These are phyloP conservation scores for Ascosphaera aggregata DNA, from an alignment of 2,329 filamentous ascomycete species.

Conservation along the genomic window DNA sequence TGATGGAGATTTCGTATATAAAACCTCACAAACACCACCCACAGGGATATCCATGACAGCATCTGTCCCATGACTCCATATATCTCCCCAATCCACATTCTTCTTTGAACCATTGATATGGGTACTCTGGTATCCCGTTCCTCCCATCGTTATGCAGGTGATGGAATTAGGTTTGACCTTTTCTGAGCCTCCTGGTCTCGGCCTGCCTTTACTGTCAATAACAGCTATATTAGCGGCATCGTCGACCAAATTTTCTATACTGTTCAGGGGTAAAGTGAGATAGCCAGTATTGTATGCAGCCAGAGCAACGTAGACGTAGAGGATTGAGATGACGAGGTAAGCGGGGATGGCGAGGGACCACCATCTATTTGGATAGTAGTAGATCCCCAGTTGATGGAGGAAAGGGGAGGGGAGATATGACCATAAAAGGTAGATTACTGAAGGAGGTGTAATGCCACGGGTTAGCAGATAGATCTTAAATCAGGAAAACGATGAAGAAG, in stretches of 20 bases:
- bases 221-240: conserved; percentile 69
- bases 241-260: conserved; percentile 77
- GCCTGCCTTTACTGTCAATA: conserved; percentile 46
- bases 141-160: conserved; percentile 11
- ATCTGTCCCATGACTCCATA: conserved; percentile 88
- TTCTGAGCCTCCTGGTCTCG: conserved; percentile 22
- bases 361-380: conserved; percentile 95
- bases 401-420: conserved; percentile 81
- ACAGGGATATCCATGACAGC: conserved; percentile 93
- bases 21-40: conserved; percentile 78
- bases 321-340: conserved; percentile 66
- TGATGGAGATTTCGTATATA: conserved; percentile 43
- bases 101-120: conserved; percentile 20
- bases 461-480: background rate
- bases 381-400: conserved; percentile 75
- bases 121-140: conserved; percentile 9
- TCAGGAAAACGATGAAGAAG: conserved; percentile 27
- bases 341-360: conserved; percentile 86
- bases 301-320: conserved; percentile 87
- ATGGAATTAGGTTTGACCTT: conserved; percentile 19
- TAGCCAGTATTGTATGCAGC: conserved; percentile 79
- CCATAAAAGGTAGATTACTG: conserved; percentile 48
- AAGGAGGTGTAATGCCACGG: background rate
- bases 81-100: conserved; percentile 45
- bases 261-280: conserved; percentile 55